Percentiles rank a stretch among this genome's conserved stretches.
These are phyloP conservation scores for Cryptosporidium tyzzeri DNA, from an alignment of 169 alveolate species.

Conservation along the genomic window DNA sequence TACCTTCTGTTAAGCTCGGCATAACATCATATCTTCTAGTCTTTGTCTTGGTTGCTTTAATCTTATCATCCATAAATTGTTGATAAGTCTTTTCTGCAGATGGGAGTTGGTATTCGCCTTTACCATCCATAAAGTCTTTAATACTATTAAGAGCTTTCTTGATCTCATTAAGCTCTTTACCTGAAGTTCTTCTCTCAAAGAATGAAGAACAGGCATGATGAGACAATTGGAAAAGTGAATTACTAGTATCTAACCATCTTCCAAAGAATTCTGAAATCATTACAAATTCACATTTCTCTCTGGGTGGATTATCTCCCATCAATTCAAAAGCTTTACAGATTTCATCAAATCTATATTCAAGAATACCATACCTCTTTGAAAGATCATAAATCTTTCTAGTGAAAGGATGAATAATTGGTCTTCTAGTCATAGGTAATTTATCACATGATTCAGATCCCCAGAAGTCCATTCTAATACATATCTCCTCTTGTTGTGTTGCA, in stretches of 20 bases:
- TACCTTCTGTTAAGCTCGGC: conserved; percentile 73
- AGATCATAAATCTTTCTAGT: conserved; percentile 53
- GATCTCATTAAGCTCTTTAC: conserved; percentile 64
- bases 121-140: conserved; percentile 70
- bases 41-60: conserved; percentile 14
- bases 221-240: conserved; percentile 54
- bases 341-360: conserved; percentile 72
- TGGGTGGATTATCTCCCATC: conserved; percentile 73
- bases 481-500: conserved; percentile 59
- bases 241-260: conserved; percentile 72
- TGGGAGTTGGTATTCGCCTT: conserved; percentile 66
- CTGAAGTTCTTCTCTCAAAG: conserved; percentile 72
- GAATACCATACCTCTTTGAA: conserved; percentile 43
- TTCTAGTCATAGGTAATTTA: conserved; percentile 33
- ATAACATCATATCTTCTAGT: conserved; percentile 43
- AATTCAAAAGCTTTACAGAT: conserved; percentile 65
- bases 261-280: conserved; percentile 66
- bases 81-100: conserved; percentile 62
- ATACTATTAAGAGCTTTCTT: conserved; percentile 57
- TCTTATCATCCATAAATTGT: conserved; percentile 64
- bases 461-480: conserved; percentile 56
- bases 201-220: conserved; percentile 47
- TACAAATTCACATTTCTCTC: conserved; percentile 66
- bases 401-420: conserved; percentile 44
- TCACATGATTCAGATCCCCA: conserved; percentile 67